Conservation (phyloP, 2,329 filamentous ascomycete genomes). For the Sporothrix humicola region DNA sequence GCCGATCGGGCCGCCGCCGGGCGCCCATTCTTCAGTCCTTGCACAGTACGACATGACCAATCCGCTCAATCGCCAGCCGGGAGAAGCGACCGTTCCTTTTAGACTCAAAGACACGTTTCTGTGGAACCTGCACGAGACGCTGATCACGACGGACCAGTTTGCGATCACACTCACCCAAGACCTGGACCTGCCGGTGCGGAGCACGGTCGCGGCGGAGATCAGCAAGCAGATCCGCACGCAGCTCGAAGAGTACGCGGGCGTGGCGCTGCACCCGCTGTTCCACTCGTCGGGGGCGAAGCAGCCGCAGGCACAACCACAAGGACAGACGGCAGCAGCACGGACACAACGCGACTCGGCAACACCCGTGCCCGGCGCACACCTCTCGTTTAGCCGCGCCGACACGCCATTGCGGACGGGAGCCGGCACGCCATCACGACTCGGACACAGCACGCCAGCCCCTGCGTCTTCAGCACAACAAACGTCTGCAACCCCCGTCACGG, state of each 20-base stretch:
- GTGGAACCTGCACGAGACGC: slow-evolving; percentile 95
- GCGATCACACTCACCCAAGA: slow-evolving; percentile 90
- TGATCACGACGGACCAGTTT: slow-evolving; percentile 95
- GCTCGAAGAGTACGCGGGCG: slow-evolving; percentile 92
- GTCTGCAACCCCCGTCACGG: slow-evolving; percentile 61
- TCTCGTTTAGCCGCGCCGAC: slow-evolving; percentile 23
- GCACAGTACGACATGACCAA: slow-evolving; percentile 72
- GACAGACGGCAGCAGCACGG: not conserved
- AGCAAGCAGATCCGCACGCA: slow-evolving; percentile 94
- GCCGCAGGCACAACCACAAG: not conserved
- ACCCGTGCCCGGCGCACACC: not conserved
- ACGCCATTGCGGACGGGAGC: slow-evolving; percentile 56
- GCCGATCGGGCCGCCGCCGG: slow-evolving; percentile 37
- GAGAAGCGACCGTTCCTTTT: slow-evolving; percentile 79
- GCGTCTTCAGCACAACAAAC: slow-evolving; percentile 27
- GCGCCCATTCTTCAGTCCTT: slow-evolving; percentile 65
- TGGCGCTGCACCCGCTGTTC: slow-evolving; percentile 91
- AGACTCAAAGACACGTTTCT: slow-evolving; percentile 93
- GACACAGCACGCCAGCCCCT: slow-evolving; percentile 30
- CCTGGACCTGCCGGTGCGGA: slow-evolving; percentile 82
- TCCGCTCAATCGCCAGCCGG: slow-evolving; percentile 76
- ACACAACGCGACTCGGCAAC: slow-evolving; percentile 19
- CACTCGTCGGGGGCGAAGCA: slow-evolving; percentile 57
- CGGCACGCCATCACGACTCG: not conserved
- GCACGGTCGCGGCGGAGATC: slow-evolving; percentile 74